These are phyloP conservation scores for Mycotypha africana DNA, from an alignment of 371 early-diverging fungal genomes.

Conservation along the genomic window DNA sequence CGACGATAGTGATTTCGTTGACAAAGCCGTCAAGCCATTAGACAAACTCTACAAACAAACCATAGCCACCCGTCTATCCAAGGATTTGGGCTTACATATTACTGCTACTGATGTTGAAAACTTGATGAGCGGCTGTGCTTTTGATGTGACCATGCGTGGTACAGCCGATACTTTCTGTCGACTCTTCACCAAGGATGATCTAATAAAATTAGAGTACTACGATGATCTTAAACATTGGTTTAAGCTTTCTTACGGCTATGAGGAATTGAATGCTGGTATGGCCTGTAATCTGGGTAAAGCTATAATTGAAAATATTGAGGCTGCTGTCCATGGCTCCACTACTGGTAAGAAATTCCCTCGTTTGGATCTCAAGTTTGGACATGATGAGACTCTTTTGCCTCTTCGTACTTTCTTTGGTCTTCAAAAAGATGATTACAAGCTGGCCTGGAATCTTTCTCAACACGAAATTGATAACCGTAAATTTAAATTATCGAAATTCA, in stretches of 20 bases:
- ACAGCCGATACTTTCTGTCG: constrained; percentile 24
- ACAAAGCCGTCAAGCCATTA: background rate
- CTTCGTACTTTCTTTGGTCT: constrained; percentile 26
- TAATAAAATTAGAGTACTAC: constrained; percentile 25
- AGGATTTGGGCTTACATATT: constrained; percentile 12
- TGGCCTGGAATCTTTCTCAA: constrained; percentile 1
- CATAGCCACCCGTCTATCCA: constrained; percentile 17
- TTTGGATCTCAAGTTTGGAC: constrained; percentile 30
- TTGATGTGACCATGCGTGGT: constrained; percentile 21
- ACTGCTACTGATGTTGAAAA: constrained; percentile 9
- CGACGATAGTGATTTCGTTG: background rate
- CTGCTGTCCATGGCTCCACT: background rate
- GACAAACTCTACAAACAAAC: background rate
- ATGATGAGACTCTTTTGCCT: constrained; percentile 35
- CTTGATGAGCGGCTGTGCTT: constrained; percentile 28
- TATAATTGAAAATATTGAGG: constrained; percentile 17
- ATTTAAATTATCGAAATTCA: constrained; percentile 7
- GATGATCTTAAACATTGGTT: constrained; percentile 31
- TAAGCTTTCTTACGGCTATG: constrained; percentile 29
- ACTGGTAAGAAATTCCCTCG: background rate
- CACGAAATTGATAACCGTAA: constrained; percentile 2
- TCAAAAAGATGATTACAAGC: constrained; percentile 9
- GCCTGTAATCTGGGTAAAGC: constrained; percentile 24
- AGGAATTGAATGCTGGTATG: constrained; percentile 21
- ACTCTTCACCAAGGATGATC: constrained; percentile 20